These are phyloP conservation scores for Turnera subulata DNA, from an alignment of 345 rosid species.

Conservation along the genomic window DNA sequence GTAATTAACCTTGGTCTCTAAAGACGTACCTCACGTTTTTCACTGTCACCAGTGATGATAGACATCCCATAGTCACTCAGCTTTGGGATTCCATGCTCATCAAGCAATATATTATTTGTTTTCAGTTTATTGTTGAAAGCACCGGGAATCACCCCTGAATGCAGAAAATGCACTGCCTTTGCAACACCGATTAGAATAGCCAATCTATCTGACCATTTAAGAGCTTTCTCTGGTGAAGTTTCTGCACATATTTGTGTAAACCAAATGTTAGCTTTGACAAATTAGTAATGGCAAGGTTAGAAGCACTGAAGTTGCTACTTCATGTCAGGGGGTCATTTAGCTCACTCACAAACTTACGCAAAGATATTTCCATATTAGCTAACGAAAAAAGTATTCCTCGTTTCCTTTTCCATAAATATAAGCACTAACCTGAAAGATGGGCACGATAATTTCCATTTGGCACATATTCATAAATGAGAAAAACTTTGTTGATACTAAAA, in stretches of 20 bases:
- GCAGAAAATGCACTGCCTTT: slow-evolving; percentile 93
- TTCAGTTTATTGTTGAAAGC: slow-evolving; percentile 62
- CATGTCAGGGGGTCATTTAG: not conserved
- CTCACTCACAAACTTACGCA: too few species aligned
- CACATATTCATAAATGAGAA: slow-evolving; percentile 75
- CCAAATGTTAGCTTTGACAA: too few species aligned
- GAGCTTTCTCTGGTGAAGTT: slow-evolving; percentile 56
- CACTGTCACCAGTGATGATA: slow-evolving; percentile 57
- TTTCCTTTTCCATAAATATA: too few species aligned
- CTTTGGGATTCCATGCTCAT: slow-evolving; percentile 83
- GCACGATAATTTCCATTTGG: slow-evolving; percentile 60
- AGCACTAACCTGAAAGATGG: slow-evolving; percentile 69
- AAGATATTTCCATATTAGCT: too few species aligned
- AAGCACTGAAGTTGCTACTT: not conserved
- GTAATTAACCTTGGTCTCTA: not conserved
- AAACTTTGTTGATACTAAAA: slow-evolving; percentile 41
- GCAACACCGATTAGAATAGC: slow-evolving; percentile 77
- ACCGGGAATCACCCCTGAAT: slow-evolving; percentile 80
- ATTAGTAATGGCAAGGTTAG: too few species aligned
- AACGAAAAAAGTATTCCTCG: too few species aligned
- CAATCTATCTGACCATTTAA: slow-evolving; percentile 82
- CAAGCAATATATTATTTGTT: slow-evolving; percentile 79
- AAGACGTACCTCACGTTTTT: slow-evolving; percentile 58
- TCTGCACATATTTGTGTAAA: too few species aligned
- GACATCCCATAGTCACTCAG: slow-evolving; percentile 93